Evolutionary conservation across 2,329 filamentous ascomycete species (phyloP).

Genomic region (Penicillium sp.): DNA sequence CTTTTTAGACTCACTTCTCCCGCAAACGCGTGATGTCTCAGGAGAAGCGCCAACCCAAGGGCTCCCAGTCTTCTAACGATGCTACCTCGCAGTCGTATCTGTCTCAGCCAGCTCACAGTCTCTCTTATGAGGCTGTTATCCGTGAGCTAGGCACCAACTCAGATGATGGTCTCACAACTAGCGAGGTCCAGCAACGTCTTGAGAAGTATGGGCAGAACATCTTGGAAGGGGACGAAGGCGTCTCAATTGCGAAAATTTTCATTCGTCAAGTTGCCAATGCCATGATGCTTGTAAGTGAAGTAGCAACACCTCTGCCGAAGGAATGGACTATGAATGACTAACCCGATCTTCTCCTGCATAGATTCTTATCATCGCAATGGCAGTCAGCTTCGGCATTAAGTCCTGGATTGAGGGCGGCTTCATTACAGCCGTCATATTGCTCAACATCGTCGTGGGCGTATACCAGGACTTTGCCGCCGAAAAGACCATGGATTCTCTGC

Average conservation of each 20-base stretch:
- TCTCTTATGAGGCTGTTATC: slow-evolving; percentile 58
- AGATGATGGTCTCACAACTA: slow-evolving; percentile 60
- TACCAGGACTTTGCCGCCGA: slow-evolving; percentile 65
- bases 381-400: slow-evolving; percentile 60
- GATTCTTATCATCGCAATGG: slow-evolving; percentile 79
- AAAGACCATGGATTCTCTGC: slow-evolving; percentile 64
- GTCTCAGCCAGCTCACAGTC: slow-evolving; percentile 64
- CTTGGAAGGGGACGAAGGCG: slow-evolving; percentile 65
- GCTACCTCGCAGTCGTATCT: slow-evolving; percentile 54
- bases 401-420: slow-evolving; percentile 65
- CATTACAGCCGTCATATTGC: slow-evolving; percentile 60
- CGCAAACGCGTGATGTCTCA: slow-evolving; percentile 24
- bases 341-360: slow-evolving; percentile 47
- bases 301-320: not conserved
- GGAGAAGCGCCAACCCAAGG: slow-evolving; percentile 23
- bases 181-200: slow-evolving; percentile 59
- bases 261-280: slow-evolving; percentile 70
- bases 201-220: slow-evolving; percentile 65
- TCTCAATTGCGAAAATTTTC: slow-evolving; percentile 71
- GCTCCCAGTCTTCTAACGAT: slow-evolving; percentile 17
- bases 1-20: slow-evolving; percentile 11
- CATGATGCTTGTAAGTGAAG: slow-evolving; percentile 62
- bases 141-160: slow-evolving; percentile 60
- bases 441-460: slow-evolving; percentile 63
- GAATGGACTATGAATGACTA: not conserved